Evolutionary conservation across 306 rosid genomes (phyloP).

Genomic region (Mimosa bimucronata): DNA sequence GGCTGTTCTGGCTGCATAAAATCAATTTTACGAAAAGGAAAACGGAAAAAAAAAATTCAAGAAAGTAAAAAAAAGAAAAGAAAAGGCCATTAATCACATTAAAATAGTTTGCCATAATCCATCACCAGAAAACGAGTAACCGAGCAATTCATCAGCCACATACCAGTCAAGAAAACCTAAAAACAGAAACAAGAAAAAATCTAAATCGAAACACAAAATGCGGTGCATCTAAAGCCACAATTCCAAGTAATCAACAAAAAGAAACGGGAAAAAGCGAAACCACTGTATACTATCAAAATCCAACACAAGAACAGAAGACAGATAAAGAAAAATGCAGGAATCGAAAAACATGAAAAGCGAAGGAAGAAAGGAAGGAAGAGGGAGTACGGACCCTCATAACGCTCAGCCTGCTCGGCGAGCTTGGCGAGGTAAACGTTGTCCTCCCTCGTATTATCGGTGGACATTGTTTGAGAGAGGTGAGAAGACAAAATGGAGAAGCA

Average conservation of each 20-base stretch:
- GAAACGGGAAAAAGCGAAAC: not conserved
- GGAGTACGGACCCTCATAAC: constrained; percentile 68
- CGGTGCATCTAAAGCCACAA: not conserved
- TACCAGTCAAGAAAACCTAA: not conserved
- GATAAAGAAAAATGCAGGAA: constrained; percentile 25
- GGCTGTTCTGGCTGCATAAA: not conserved
- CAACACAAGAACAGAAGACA: not conserved
- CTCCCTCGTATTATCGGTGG: constrained; percentile 84
- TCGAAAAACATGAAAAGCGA: not conserved
- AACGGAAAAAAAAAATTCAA: not conserved
- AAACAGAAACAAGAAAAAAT: not conserved
- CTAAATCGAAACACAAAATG: constrained; percentile 1
- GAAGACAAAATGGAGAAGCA: constrained; percentile 5
- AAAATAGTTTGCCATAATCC: not conserved
- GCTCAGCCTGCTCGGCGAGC: constrained; percentile 90
- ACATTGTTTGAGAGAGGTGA: constrained; percentile 54
- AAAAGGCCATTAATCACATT: not conserved
- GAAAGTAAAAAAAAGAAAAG: not conserved
- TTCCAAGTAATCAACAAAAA: not conserved
- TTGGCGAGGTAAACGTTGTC: constrained; percentile 93
- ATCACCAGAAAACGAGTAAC: not conserved
- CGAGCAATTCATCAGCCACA: not conserved
- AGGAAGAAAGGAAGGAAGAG: not conserved
- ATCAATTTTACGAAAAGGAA: constrained; percentile 2
- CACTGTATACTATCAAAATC: not conserved